Evolutionary conservation across 2,329 filamentous ascomycete genomes (phyloP).

Genomic region (Ceratocystis colombiana): DNA sequence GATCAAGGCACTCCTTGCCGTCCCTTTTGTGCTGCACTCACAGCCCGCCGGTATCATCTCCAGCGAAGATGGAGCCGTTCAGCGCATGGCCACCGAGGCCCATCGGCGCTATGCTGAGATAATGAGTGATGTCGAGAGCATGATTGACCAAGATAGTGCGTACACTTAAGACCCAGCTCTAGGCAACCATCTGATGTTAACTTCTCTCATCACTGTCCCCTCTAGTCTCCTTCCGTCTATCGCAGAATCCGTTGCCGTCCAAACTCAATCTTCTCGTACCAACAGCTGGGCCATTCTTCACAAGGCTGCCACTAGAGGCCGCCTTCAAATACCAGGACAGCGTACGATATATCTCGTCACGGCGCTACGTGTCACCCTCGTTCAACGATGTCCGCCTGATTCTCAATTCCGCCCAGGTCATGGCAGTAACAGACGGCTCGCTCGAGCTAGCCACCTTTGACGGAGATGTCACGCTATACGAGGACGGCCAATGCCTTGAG

Average conservation of each 20-base stretch:
- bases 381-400: conserved; percentile 95
- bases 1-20: conserved; percentile 89
- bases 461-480: conserved; percentile 92
- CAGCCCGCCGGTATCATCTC: conserved; percentile 84
- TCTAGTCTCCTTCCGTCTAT: conserved; percentile 59
- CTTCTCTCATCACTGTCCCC: conserved; percentile 16
- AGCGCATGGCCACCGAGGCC: conserved; percentile 66
- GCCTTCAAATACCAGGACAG: conserved; percentile 87
- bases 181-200: neutral
- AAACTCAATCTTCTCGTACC: conserved; percentile 90
- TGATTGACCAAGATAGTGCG: conserved; percentile 84
- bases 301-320: conserved; percentile 70
- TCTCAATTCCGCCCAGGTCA: conserved; percentile 87
- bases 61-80: conserved; percentile 52
- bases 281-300: conserved; percentile 88
- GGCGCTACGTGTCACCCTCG: conserved; percentile 86
- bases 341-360: conserved; percentile 74
- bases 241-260: conserved; percentile 58
- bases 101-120: conserved; percentile 90
- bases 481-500: conserved; percentile 72
- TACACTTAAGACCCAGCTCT: neutral
- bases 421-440: conserved; percentile 71
- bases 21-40: conserved; percentile 92
- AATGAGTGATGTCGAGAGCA: conserved; percentile 80
- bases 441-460: conserved; percentile 90